Evolutionary conservation across 225 moss, liverwort and hornwort species (phyloP).

Genomic region (Rhytidiadelphus loreus): DNA sequence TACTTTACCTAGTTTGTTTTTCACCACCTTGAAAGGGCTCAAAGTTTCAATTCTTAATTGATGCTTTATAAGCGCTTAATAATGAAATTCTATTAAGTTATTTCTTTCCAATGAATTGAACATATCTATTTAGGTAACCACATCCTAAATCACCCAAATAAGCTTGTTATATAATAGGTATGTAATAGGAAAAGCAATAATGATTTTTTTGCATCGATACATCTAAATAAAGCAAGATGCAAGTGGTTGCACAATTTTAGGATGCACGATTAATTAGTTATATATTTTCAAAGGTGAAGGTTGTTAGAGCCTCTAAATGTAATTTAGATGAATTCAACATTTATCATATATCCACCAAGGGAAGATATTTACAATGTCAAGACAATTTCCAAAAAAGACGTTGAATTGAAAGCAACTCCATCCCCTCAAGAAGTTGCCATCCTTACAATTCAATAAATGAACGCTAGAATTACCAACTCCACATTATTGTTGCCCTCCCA

Average conservation of each 20-base stretch:
- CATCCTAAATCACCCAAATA: background rate
- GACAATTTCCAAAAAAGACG: accelerated
- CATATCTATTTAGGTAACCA: background rate
- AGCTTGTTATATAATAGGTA: background rate
- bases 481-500: background rate
- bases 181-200: background rate
- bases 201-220: background rate
- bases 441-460: background rate
- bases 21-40: no score
- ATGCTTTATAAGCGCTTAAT: no score
- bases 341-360: no score
- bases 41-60: no score
- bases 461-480: accelerated
- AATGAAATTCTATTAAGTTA: no score
- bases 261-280: background rate
- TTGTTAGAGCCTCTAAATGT: background rate
- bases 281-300: background rate
- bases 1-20: background rate
- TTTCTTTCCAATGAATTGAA: no score
- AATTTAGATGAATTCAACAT: background rate
- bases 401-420: background rate
- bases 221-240: background rate
- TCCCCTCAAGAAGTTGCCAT: background rate
- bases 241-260: background rate
- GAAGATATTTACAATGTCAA: background rate